Percentiles rank a stretch among this genome's conserved stretches.
phyloP scores from a whole-genome alignment of 148 eudicot genomes.

The Agrostemma githago region DNA sequence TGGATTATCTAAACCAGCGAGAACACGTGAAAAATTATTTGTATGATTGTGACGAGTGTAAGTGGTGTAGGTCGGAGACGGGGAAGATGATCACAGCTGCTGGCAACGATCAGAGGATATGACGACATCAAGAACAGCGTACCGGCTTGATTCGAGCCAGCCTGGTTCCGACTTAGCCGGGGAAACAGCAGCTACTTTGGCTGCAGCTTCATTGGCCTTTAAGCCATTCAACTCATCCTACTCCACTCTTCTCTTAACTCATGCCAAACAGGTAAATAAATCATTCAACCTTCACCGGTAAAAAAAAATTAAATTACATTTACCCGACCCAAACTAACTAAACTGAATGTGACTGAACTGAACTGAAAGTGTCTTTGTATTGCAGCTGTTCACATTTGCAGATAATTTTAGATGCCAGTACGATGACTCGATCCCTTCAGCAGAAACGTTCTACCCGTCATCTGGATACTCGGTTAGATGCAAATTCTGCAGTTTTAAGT shows the following conservation, averaged over 20 bases:
- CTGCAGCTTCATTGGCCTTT: conserved; percentile 80
- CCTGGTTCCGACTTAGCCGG: conserved; percentile 90
- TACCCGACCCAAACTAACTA: neutral
- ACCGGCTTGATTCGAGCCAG: conserved; percentile 38
- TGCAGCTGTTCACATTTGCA: conserved; percentile 44
- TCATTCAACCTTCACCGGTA: neutral
- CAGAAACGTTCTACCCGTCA: conserved; percentile 36
- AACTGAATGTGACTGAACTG: too few relatives aligned
- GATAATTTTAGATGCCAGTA: conserved; percentile 38
- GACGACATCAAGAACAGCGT: conserved; percentile 71
- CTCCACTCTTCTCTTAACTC: conserved; percentile 50
- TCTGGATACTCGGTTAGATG: conserved; percentile 38
- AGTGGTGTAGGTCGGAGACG: conserved; percentile 66
- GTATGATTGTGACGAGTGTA: neutral
- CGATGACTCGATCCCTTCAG: conserved; percentile 31
- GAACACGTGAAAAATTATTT: too few relatives aligned
- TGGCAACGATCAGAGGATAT: conserved; percentile 92
- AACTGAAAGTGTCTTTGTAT: neutral
- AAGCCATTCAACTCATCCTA: conserved; percentile 66
- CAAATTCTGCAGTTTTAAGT: neutral
- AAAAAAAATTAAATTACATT: neutral
- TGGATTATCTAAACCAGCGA: neutral
- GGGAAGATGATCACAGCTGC: conserved; percentile 71
- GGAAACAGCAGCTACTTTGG: conserved; percentile 91
- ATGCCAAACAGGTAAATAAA: conserved; percentile 62